Evolutionary conservation across 257 asterid genomes (phyloP).

Genomic region (Jacaranda mimosifolia): DNA sequence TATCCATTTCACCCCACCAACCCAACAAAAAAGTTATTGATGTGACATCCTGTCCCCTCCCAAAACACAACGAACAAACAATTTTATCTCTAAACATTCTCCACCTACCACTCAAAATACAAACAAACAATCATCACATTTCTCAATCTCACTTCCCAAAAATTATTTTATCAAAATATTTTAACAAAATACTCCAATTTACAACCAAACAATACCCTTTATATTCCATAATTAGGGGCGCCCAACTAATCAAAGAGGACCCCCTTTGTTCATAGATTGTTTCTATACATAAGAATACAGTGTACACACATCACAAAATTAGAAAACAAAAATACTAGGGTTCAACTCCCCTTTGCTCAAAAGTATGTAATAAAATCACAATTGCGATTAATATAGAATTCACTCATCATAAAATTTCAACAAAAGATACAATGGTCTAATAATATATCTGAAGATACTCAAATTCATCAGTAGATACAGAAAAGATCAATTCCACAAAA

Average conservation of each 20-base stretch:
- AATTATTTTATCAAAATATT: too few relatives aligned
- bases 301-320: background rate
- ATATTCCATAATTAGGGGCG: slow-evolving; percentile 44
- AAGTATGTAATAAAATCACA: background rate
- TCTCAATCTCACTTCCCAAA: too few relatives aligned
- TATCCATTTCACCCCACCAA: too few relatives aligned
- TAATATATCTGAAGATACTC: background rate
- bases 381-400: background rate
- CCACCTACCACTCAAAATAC: too few relatives aligned
- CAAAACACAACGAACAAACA: too few relatives aligned
- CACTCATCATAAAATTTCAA: background rate
- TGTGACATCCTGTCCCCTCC: too few relatives aligned
- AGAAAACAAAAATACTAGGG: background rate
- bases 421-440: background rate
- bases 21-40: too few relatives aligned
- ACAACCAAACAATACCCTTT: background rate
- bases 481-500: too few relatives aligned
- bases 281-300: background rate
- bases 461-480: too few relatives aligned
- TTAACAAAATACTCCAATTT: too few relatives aligned
- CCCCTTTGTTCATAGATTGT: background rate
- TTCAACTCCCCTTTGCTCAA: background rate
- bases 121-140: too few relatives aligned
- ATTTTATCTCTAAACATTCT: too few relatives aligned
- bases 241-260: slow-evolving; percentile 32